Base-by-base conservation (phyloP, 2,329 filamentous ascomycete species). In the Fusarium compactum region DNA sequence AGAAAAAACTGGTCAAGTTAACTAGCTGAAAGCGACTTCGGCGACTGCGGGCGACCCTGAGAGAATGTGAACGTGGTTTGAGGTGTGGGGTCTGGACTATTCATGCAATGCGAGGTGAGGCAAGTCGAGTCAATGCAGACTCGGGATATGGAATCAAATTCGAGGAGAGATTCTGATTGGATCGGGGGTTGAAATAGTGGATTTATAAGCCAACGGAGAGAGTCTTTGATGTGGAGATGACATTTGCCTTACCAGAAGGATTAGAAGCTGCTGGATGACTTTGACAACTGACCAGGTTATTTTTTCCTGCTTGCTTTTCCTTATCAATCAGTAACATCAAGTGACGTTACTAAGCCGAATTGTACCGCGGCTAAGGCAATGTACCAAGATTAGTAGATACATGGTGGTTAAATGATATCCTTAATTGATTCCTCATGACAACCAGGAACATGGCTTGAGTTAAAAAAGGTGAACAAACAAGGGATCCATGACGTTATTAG, bases 401-500 rank as follows among this genome's bases (percentile, higher is more conserved):
- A 60, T 11, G 34, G 10, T 48, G 57, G n/a, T 25, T 24, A 14
- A 40, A 50, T 32, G 45, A 38, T 43, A 51, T 25, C 34, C 48
- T 40, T 44, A 43, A 68, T 61, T 71, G 68, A 71, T 71, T 71
- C 69, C 68, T 71, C 69, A 71, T 69, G 43, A 71, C 25, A 56
- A 32, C 63, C 32, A 43, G 51, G 62, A 50, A 58, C 40, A 70
- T 29, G 62, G 25, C 41, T 24, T 46, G 25, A 29, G 32, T 45
- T 47, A 43, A 56, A 34, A 38, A 48, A 20, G 14, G n/a, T 38
- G 38, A 45, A 53, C 20, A 60, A 43, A 24, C 55, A 62, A 24
- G 46, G 22, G 22, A 44, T 30, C 22, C 58, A 46, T 65, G 45
- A 52, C 38, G 41, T 32, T 29, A 25, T 44, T 54, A 29, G 29